These are phyloP conservation scores for Pseudogymnoascus sp. DNA, from an alignment of 2,329 filamentous ascomycete genomes.

Conservation along the genomic window DNA sequence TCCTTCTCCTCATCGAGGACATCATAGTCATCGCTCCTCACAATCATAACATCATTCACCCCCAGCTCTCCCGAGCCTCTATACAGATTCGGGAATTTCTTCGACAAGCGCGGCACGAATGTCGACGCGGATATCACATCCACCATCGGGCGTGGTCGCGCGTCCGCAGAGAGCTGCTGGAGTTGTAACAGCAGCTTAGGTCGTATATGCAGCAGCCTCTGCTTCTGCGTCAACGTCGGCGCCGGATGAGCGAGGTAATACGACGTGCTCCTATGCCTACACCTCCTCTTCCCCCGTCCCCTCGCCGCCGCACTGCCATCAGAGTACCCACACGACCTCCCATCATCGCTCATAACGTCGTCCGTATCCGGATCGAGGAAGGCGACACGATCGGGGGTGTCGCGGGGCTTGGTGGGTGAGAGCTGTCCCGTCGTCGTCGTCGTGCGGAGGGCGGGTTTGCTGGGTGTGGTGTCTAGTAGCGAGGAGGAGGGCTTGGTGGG, in stretches of 20 bases:
- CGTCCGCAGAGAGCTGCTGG: conserved; percentile 53
- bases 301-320: conserved; percentile 39
- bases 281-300: conserved; percentile 37
- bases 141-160: conserved; percentile 58
- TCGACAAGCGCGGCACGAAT: conserved; percentile 49
- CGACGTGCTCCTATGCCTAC: conserved; percentile 48
- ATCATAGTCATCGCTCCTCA: conserved; percentile 65
- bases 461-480: neutral
- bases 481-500: conserved; percentile 21
- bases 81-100: conserved; percentile 57
- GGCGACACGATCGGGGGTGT: neutral
- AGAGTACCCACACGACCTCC: conserved; percentile 18
- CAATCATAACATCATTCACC: conserved; percentile 61
- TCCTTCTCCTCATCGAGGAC: conserved; percentile 46
- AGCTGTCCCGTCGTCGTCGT: neutral
- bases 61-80: conserved; percentile 55
- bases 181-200: conserved; percentile 65
- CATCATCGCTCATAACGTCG: neutral
- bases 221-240: conserved; percentile 49
- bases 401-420: conserved; percentile 27
- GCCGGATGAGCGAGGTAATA: conserved; percentile 63
- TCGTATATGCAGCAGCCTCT: conserved; percentile 51
- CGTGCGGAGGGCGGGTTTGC: neutral
- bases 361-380: neutral
- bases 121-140: conserved; percentile 67